Conservation (phyloP, 192 early-diverging fungal genomes). For the Podochytrium sp. region DNA sequence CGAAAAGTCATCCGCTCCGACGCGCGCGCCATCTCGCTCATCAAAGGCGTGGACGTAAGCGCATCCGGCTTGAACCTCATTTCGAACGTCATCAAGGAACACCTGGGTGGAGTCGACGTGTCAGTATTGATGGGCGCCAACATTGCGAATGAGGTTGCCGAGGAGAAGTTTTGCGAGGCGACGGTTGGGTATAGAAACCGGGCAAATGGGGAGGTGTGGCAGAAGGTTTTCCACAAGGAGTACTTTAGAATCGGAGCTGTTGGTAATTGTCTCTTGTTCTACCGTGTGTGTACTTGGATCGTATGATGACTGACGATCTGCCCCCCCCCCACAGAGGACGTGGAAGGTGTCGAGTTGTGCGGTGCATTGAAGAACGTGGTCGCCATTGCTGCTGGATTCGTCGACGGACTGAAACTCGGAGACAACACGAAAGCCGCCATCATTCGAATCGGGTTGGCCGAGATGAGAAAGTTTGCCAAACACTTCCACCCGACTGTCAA, state of each 20-base stretch:
- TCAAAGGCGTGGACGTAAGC: slow-evolving; percentile 82
- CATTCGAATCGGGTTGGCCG: slow-evolving; percentile 91
- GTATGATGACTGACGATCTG: background rate
- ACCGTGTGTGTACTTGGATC: background rate
- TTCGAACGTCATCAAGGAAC: slow-evolving; percentile 79
- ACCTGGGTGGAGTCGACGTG: slow-evolving; percentile 73
- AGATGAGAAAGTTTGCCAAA: slow-evolving; percentile 93
- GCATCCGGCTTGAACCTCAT: slow-evolving; percentile 75
- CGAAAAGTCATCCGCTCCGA: slow-evolving; percentile 69
- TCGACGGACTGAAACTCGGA: slow-evolving; percentile 91
- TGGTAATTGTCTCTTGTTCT: background rate
- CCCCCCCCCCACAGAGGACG: slow-evolving; percentile 69
- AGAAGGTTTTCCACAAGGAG: slow-evolving; percentile 81
- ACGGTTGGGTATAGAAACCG: slow-evolving; percentile 83
- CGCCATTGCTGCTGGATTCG: slow-evolving; percentile 94
- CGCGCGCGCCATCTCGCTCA: slow-evolving; percentile 91
- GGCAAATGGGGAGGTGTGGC: slow-evolving; percentile 78
- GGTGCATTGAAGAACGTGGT: slow-evolving; percentile 98
- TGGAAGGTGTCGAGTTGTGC: slow-evolving; percentile 93
- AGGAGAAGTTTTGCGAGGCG: slow-evolving; percentile 93
- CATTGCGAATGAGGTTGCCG: slow-evolving; percentile 94
- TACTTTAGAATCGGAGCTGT: slow-evolving; percentile 87
- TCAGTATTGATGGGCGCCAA: slow-evolving; percentile 94
- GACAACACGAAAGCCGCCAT: slow-evolving; percentile 98
- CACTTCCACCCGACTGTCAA: slow-evolving; percentile 82